phyloP scores from a whole-genome alignment of 208 protist genomes.

The Naegleria lovaniensis region DNA sequence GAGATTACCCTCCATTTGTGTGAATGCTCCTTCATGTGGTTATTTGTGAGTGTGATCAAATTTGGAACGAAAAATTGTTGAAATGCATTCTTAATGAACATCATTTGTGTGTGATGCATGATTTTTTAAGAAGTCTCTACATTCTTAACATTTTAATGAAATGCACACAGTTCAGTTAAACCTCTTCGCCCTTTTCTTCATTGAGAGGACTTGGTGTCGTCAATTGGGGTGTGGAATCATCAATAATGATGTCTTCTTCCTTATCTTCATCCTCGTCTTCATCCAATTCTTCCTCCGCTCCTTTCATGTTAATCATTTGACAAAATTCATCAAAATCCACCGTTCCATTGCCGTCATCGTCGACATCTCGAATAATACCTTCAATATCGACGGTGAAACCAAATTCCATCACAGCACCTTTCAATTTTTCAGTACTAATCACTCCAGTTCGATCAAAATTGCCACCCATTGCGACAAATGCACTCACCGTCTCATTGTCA shows the following conservation, averaged over 20 bases:
- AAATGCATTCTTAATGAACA: too few relatives aligned
- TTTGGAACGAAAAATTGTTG: too few relatives aligned
- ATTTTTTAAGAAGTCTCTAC: too few relatives aligned
- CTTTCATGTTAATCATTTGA: conserved; percentile 16
- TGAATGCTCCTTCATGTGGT: neutral
- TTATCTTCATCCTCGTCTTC: neutral
- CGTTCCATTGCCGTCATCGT: conserved; percentile 16
- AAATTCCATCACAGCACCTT: neutral
- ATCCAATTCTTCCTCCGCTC: neutral
- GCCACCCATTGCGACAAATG: conserved; percentile 19
- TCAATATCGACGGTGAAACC: conserved; percentile 28
- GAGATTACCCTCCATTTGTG: neutral
- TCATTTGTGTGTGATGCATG: too few relatives aligned
- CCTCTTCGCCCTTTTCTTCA: neutral
- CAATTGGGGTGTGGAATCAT: neutral
- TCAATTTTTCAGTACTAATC: conserved; percentile 1
- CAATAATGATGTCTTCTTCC: neutral
- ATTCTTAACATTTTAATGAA: too few relatives aligned
- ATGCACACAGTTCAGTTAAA: neutral
- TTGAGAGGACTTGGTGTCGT: too few relatives aligned
- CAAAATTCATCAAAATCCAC: conserved; percentile 29
- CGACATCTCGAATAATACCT: conserved; percentile 24
- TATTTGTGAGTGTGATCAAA: neutral
- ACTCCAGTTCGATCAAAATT: conserved; percentile 20
- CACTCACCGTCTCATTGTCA: neutral